Evolutionary conservation across 352 stramenopile species (phyloP), one percentile per base, ranked within the genome.

Genomic region (Phytophthora syringae): DNA sequence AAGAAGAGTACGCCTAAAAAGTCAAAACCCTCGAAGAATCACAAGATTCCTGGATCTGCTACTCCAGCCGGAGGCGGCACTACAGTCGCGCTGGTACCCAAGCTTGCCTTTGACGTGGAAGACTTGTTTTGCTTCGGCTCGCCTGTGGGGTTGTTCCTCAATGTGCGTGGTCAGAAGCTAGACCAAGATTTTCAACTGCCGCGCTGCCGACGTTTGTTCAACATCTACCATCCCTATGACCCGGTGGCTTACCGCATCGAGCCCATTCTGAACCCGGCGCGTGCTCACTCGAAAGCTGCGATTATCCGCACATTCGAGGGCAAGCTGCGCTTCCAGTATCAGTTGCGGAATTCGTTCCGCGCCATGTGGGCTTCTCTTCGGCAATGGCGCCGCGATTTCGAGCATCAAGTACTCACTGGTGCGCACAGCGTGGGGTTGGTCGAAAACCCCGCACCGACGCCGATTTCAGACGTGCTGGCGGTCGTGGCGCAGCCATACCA

Each of bases 161-260:
- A 97, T 65, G 92, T 98, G 4, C 86, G 92, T 16, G 94, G 95
- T 0, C 84, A 97, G 58, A 84, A 80, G 61, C 75, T 94, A 20
- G 80, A 84, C 32, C 72, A 69, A 2, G 58, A 82, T 27, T 97
- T 95, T 50, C 67, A 61, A 36, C 74, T 98, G 13, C 86, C 86
- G 28, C 94, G 88, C 7, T 97, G 89, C 65, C 69, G 68, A 12
- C 77, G 82, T 18, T 56, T 98, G 20, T 98, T 97, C 74, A 99
- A 99, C 69, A 97, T 99, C 32, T 98, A 98, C 64, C 92, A 98
- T 69, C 93, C 93, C 47, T 96, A 92, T 73, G 95, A 99, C 79
- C 93, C 94, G 2, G 93, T 99, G 3, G 92, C 94, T 28, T 99
- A 99, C 72, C 86, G 95, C 45, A 97, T 99, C 62, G 95, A 99